phyloP scores from a whole-genome alignment of 768 basidiomycete genomes.

The Mycena crocata region DNA sequence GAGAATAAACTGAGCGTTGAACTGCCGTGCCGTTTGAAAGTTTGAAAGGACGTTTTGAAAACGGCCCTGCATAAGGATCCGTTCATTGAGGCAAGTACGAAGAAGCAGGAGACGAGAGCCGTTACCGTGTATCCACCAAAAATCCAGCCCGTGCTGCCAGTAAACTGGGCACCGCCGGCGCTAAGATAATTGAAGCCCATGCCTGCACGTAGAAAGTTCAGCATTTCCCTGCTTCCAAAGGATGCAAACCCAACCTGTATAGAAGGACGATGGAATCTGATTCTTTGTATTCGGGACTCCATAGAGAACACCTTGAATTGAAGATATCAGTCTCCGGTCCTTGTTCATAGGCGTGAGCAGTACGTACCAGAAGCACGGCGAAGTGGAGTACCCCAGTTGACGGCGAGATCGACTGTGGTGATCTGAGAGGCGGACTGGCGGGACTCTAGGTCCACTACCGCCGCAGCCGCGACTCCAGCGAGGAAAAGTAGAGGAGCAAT shows the following conservation, averaged over 20 bases:
- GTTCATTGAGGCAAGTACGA: neutral
- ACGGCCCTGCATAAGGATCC: constrained; percentile 23
- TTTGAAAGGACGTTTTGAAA: constrained; percentile 38
- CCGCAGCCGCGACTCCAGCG: constrained; percentile 15
- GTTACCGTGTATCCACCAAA: constrained; percentile 31
- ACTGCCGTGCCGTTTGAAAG: constrained; percentile 35
- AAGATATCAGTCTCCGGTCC: too few relatives aligned
- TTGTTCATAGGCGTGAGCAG: too few relatives aligned
- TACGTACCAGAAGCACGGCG: constrained; percentile 27
- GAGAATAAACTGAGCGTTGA: constrained; percentile 34
- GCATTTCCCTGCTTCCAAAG: neutral
- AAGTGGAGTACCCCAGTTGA: constrained; percentile 25
- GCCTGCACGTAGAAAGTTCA: constrained; percentile 14
- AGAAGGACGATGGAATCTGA: constrained; percentile 29
- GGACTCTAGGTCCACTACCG: constrained; percentile 25
- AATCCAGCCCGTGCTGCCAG: constrained; percentile 32
- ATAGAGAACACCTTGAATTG: constrained; percentile 31
- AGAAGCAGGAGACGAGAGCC: too few relatives aligned
- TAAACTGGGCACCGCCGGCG: constrained; percentile 35
- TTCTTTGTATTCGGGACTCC: constrained; percentile 30
- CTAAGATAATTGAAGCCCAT: constrained; percentile 40
- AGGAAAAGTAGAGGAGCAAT: constrained; percentile 5
- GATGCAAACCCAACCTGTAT: constrained; percentile 17
- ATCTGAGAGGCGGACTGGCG: constrained; percentile 23
- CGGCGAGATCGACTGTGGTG: constrained; percentile 27